Conservation (phyloP, 2,329 filamentous ascomycete genomes). For the Ophiosphaerella korrae region DNA sequence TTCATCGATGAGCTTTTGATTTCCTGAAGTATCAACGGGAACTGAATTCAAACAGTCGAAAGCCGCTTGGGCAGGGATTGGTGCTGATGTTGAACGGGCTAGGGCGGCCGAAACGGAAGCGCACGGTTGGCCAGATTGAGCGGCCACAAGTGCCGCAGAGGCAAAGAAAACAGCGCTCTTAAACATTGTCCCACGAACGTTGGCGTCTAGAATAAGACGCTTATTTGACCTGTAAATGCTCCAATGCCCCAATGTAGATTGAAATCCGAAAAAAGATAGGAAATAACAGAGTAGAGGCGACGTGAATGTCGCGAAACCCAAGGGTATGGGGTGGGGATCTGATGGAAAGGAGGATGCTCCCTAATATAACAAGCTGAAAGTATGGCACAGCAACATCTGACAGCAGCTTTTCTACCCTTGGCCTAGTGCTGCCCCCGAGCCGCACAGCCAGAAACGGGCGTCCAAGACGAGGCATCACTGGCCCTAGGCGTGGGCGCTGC, state of each 20-base stretch:
- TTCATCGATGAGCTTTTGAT: slow-evolving; percentile 34
- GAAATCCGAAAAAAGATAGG: background rate
- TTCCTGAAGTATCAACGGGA: slow-evolving; percentile 34
- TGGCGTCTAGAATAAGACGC: background rate
- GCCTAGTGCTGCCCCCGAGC: background rate
- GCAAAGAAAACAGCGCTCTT: slow-evolving; percentile 18
- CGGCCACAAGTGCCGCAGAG: slow-evolving; percentile 17
- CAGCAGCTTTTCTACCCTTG: background rate
- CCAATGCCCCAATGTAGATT: background rate
- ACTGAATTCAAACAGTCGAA: slow-evolving; percentile 40
- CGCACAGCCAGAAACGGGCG: background rate
- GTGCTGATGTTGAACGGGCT: background rate
- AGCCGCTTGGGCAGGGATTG: slow-evolving; percentile 24
- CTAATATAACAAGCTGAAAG: slow-evolving; percentile 7
- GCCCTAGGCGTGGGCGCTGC: background rate
- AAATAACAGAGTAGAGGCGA: background rate
- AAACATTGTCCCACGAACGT: slow-evolving; percentile 9
- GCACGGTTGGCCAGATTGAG: slow-evolving; percentile 27
- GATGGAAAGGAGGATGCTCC: background rate
- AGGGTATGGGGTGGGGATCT: slow-evolving; percentile 1
- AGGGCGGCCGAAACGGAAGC: slow-evolving; percentile 17
- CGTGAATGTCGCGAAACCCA: slow-evolving; percentile 4
- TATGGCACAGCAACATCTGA: background rate
- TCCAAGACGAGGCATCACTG: slow-evolving; percentile 1
- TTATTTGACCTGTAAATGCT: background rate